Percentiles rank a stretch among this genome's conserved stretches.
phyloP scores from a whole-genome alignment of 2,329 filamentous ascomycete genomes.

The Colletotrichum melonis region DNA sequence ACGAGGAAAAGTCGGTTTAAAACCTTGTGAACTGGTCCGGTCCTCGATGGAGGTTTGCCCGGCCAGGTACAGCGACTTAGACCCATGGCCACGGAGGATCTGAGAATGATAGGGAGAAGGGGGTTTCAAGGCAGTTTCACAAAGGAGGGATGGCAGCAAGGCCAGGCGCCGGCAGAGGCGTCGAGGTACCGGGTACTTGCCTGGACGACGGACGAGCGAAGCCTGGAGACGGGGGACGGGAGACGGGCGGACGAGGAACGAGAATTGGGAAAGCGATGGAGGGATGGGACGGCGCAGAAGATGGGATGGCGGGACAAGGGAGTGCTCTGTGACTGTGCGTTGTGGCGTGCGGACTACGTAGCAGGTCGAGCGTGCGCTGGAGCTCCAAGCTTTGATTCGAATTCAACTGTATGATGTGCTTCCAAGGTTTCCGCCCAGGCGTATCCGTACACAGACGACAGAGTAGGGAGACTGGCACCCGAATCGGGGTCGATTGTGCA shows the following conservation, averaged over 20 bases:
- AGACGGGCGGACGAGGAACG: constrained; percentile 30
- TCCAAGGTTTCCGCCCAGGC: background rate
- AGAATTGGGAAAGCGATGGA: constrained; percentile 19
- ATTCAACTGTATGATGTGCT: constrained; percentile 29
- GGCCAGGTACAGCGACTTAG: constrained; percentile 34
- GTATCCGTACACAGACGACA: too few species aligned
- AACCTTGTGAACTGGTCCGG: constrained; percentile 37
- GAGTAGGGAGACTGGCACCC: background rate
- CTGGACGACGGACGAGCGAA: background rate
- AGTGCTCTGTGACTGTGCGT: background rate
- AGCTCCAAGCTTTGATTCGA: constrained; percentile 25
- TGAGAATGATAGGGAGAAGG: constrained; percentile 34
- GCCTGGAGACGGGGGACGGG: constrained; percentile 13
- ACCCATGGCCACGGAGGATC: constrained; percentile 28
- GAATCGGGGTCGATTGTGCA: constrained; percentile 4
- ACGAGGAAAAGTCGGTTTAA: constrained; percentile 49
- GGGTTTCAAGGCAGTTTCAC: constrained; percentile 35
- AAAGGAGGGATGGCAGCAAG: constrained; percentile 23
- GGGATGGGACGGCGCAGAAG: constrained; percentile 21
- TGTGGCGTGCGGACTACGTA: background rate
- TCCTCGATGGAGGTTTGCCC: constrained; percentile 28
- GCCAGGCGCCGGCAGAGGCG: constrained; percentile 6
- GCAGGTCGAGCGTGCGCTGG: background rate
- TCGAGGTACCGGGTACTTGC: constrained; percentile 31
- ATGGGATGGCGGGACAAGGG: constrained; percentile 31